Evolutionary conservation across 257 asterid species (phyloP).

Genomic region (Nicotiana tabacum): DNA sequence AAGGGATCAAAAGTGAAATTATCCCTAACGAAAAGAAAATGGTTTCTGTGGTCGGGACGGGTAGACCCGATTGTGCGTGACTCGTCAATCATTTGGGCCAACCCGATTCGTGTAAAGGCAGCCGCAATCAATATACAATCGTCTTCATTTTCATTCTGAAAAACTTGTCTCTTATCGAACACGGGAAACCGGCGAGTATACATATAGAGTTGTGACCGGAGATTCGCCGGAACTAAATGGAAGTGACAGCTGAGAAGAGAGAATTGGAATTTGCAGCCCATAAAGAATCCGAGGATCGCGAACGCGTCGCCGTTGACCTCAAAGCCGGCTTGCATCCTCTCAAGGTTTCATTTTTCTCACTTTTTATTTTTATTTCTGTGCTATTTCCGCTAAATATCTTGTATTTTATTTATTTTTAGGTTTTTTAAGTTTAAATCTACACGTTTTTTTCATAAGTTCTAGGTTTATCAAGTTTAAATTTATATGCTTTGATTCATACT

Average conservation of each 20-base stretch:
- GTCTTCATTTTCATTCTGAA: neutral
- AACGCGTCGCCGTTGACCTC: constrained; percentile 24
- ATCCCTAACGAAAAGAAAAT: too few species aligned
- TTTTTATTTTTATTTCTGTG: neutral
- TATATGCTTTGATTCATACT: neutral
- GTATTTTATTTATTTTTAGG: neutral
- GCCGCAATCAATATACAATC: neutral
- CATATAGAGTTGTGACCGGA: neutral
- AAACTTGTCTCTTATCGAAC: neutral
- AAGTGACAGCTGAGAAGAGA: constrained; percentile 4
- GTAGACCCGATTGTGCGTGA: too few species aligned
- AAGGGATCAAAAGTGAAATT: too few species aligned
- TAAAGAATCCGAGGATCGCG: neutral
- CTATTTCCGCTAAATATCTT: neutral
- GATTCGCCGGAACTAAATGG: neutral
- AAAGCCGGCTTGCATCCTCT: constrained; percentile 94
- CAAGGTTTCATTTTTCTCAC: constrained; percentile 35
- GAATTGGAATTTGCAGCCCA: neutral
- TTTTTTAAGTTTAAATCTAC: neutral
- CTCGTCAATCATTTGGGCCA: too few species aligned
- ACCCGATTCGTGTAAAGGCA: too few species aligned
- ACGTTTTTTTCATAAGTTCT: neutral
- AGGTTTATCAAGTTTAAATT: too few species aligned
- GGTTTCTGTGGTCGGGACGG: too few species aligned
- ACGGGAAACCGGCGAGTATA: too few species aligned